phyloP scores from a whole-genome alignment of 805 yeast species.

The Lipomyces chichibuensis region DNA sequence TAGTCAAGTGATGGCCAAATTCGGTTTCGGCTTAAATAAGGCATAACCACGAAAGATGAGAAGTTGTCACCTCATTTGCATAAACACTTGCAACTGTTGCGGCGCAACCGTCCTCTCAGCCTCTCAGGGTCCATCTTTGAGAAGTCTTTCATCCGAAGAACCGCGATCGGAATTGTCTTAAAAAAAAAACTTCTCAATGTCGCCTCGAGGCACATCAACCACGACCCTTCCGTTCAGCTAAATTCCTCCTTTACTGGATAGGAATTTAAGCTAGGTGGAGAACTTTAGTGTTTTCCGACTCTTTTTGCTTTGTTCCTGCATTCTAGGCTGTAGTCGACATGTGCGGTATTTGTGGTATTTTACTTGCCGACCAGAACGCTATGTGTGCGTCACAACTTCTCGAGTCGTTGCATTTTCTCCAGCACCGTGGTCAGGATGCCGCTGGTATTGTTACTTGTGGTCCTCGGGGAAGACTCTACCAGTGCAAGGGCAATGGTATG shows the following conservation, averaged over 20 bases:
- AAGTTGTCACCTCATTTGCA: not conserved
- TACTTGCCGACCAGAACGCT: constrained; percentile 70
- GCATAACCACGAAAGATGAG: not conserved
- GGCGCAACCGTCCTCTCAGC: not conserved
- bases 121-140: not conserved
- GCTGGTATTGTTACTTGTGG: constrained; percentile 99
- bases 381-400: constrained; percentile 86
- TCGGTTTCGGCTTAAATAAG: not conserved
- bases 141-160: not conserved
- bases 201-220: not conserved
- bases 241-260: not conserved
- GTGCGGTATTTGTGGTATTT: constrained; percentile 96
- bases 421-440: constrained; percentile 98
- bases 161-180: not conserved
- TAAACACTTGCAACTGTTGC: not conserved
- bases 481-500: constrained; percentile 99
- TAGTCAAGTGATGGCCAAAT: not conserved
- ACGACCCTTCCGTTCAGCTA: constrained; percentile 1
- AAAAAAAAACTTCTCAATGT: constrained; percentile 4
- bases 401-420: constrained; percentile 90
- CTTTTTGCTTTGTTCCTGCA: not conserved
- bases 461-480: constrained; percentile 87
- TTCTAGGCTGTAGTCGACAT: constrained; percentile 46
- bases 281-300: not conserved
- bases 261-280: not conserved